Evolutionary conservation across 1,284 basidiomycete species (phyloP), one percentile per base, ranked within the genome.

Genomic region (Termitomyces sp.): DNA sequence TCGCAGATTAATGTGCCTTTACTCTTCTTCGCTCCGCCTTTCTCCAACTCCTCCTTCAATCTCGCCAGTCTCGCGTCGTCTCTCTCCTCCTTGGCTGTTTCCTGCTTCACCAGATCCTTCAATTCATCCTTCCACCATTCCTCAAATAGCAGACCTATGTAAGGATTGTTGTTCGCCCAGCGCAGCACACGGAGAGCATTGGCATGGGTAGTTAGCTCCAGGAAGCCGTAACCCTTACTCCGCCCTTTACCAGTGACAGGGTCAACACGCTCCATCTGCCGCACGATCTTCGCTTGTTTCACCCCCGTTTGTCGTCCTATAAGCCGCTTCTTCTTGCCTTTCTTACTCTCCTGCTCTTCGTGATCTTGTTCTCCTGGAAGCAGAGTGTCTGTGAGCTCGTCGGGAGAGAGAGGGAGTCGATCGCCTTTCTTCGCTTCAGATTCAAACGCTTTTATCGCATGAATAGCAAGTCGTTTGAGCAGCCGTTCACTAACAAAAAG

Each of bases 211-310:
- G 83, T 75, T 81, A 97, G 83, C 74, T 99, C 96, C 38, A 99
- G 66, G 74, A 99, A 99, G 13, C 96, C 97, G 64, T 97, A 99
- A 0, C 96, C 96, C 66, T 89, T 91, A 60, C 88, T 91, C 51
- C 88, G 80, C 2, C 93, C 93, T 60, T 90, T 84, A 2, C 90
- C 91, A 0, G 91, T 95, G 30, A 94, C 68, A 0, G 90, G 77
- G 66, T 99, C 96, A 48, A 96, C 77, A 18, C 93, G 86, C 59
- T 97, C 95, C 21, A 78, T 75, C 67, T 91, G 86, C 13, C 93
- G 83, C 10, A 97, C 85, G 54, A 99, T 86, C 73, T 99, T 98
- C 38, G 86, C 77, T 71, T 99, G 96, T 73, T 81, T 93, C 73
- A 81, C 85, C 39, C 72, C 76, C 0, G 86, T 86, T 30, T 44